phyloP scores from a whole-genome alignment of 257 asterid species.

The Salvia rosmarinus region DNA sequence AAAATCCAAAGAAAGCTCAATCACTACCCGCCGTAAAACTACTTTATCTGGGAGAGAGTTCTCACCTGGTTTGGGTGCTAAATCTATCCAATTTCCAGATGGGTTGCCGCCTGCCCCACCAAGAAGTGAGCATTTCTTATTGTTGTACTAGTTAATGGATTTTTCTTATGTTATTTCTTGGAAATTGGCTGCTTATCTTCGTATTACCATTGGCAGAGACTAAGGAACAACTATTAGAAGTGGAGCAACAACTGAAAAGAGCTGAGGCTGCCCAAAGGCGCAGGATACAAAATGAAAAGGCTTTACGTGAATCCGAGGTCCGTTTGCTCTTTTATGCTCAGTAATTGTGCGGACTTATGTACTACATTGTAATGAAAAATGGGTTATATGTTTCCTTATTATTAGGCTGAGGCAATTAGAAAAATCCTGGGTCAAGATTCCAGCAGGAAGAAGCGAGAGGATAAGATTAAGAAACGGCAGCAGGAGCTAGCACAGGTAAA shows the following conservation, averaged over 20 bases:
- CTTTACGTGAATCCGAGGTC: constrained; percentile 89
- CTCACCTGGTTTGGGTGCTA: constrained; percentile 44
- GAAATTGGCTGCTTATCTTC: constrained; percentile 23
- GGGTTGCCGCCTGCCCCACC: constrained; percentile 83
- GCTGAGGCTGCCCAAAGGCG: constrained; percentile 92
- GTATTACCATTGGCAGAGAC: constrained; percentile 51
- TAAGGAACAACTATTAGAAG: constrained; percentile 74
- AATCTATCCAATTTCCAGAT: constrained; percentile 57
- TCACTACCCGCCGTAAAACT: constrained; percentile 73
- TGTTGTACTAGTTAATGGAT: constrained; percentile 17
- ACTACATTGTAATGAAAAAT: background rate
- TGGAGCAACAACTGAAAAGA: constrained; percentile 80
- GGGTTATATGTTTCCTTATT: constrained; percentile 7
- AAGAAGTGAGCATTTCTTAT: constrained; percentile 53
- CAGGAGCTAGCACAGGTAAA: constrained; percentile 70
- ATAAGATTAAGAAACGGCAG: constrained; percentile 61
- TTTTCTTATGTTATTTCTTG: constrained; percentile 15
- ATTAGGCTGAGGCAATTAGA: constrained; percentile 87
- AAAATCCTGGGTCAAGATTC: constrained; percentile 92
- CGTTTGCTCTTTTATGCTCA: constrained; percentile 16
- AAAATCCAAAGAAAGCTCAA: constrained; percentile 48
- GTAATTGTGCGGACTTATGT: background rate
- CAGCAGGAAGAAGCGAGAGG: constrained; percentile 79
- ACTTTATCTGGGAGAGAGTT: constrained; percentile 48
- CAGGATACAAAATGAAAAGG: constrained; percentile 72